Evolutionary conservation across 306 rosid species (phyloP), one percentile per base, ranked within the genome.

Genomic region (Notholithocarpus densiflorus): DNA sequence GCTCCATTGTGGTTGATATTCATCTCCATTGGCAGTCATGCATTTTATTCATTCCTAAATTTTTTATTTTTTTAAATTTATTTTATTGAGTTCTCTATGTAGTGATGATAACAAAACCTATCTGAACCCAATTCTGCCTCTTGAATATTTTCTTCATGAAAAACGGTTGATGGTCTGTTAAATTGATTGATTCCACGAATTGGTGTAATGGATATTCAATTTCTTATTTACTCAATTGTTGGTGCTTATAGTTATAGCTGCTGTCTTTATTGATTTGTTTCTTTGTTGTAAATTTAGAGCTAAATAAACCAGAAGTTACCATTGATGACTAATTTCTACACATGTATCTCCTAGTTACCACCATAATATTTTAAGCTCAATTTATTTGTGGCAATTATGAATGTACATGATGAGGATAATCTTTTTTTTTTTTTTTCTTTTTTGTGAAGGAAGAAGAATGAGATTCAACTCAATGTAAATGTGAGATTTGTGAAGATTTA

Each of bases 1-100:
- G 66, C 80, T 83, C 83, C 80, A 82, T 65, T 84, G 88, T 88
- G 88, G 84, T 84, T 84, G 79, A 75, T 80, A 72, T 54, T 84
- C 71, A 54, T 75, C 48, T 74, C 64, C 65, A 60, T 74, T 52
- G 27, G 17, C 37, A 23, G 68, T 48, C 66, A 59, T 66, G 60
- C 60, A 48, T 75, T 84, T 61, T 75, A 73, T 85, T 48, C 29
- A 54, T 81, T 84, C 78, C 75, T 82, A 83, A 80, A 34, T 85
- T 37, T 54, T 64, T 29, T 29, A 68, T 65, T 79, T 81, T 84
- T 57, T 43, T 59, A 56, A 56, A 37, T 81, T 77, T 68, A 74
- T 72, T 4, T 48, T 12, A 2, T 48, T 66, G 78, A 81, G 31
- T 72, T 53, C 40, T 72, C 53, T 45, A 7, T 68, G 71, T 26